Evolutionary conservation across 352 stramenopile species (phyloP).

Genomic region (Globisporangium paroecandrum): DNA sequence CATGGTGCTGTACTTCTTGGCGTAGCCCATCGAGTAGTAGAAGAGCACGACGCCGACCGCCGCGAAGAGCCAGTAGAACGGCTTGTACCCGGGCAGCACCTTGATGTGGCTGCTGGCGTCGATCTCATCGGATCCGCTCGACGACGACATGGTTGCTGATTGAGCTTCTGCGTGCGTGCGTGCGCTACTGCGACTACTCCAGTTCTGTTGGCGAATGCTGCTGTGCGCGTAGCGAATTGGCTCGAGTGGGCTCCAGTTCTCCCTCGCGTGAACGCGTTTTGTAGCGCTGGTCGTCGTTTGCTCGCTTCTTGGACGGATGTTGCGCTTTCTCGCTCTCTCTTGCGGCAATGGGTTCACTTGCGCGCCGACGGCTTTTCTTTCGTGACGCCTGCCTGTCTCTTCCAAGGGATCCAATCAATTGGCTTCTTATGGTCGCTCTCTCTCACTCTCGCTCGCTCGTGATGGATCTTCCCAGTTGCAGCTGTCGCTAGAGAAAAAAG

Average conservation of each 20-base stretch:
- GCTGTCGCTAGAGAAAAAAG: neutral
- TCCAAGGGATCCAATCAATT: neutral
- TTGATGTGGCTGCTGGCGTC: conserved; percentile 33
- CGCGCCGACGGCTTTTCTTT: conserved; percentile 3
- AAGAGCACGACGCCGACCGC: conserved; percentile 58
- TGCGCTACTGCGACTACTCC: neutral
- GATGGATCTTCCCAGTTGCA: conserved; percentile 1
- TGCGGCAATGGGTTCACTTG: conserved; percentile 2
- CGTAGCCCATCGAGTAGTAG: conserved; percentile 71
- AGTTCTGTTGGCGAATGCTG: neutral
- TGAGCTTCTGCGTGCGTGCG: neutral
- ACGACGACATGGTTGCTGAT: conserved; percentile 5
- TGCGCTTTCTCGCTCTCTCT: conserved; percentile 7
- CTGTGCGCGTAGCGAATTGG: neutral
- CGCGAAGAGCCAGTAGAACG: conserved; percentile 75
- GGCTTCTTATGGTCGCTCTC: neutral
- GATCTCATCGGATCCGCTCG: neutral
- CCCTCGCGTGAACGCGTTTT: neutral
- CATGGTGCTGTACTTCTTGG: conserved; percentile 67
- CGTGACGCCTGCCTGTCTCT: neutral
- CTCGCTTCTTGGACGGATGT: neutral
- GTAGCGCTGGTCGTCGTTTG: neutral
- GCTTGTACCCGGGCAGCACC: conserved; percentile 44
- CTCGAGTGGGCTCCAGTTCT: conserved; percentile 7
- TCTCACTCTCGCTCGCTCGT: neutral